Evolutionary conservation across 768 basidiomycete species (phyloP).

Genomic region (Suillus subaureus): DNA sequence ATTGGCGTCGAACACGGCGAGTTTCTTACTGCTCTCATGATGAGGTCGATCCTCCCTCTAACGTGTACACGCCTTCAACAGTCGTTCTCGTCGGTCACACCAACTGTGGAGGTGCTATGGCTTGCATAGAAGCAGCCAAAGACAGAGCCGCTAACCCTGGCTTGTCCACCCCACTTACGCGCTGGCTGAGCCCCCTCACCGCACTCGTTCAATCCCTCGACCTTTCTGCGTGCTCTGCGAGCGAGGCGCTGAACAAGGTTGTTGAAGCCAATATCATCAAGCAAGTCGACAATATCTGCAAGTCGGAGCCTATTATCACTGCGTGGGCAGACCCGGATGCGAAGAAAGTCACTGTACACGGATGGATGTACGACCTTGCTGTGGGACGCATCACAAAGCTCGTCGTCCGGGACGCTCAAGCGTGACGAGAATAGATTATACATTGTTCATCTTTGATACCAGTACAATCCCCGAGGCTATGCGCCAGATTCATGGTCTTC

Average conservation of each 20-base stretch:
- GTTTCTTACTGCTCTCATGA: slow-evolving; percentile 37
- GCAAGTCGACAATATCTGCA: slow-evolving; percentile 56
- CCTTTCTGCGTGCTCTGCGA: slow-evolving; percentile 38
- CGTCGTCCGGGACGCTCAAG: background rate
- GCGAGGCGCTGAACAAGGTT: slow-evolving; percentile 45
- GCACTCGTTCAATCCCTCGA: slow-evolving; percentile 46
- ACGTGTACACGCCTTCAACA: slow-evolving; percentile 27
- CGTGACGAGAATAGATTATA: background rate
- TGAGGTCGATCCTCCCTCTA: slow-evolving; percentile 31
- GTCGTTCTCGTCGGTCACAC: slow-evolving; percentile 86
- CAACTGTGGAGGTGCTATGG: slow-evolving; percentile 75
- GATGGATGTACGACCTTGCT: slow-evolving; percentile 73
- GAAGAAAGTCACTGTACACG: slow-evolving; percentile 61
- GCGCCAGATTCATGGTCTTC: background rate
- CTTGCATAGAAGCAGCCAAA: slow-evolving; percentile 52
- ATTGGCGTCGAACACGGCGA: slow-evolving; percentile 80
- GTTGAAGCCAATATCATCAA: slow-evolving; percentile 63
- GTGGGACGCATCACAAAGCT: slow-evolving; percentile 65
- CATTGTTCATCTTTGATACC: background rate
- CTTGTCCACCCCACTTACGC: slow-evolving; percentile 51
- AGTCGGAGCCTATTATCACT: slow-evolving; percentile 44
- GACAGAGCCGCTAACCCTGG: slow-evolving; percentile 24
- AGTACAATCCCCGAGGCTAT: background rate
- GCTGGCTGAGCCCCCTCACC: slow-evolving; percentile 75
- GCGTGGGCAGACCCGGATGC: slow-evolving; percentile 40